Evolutionary conservation across 2,329 filamentous ascomycete genomes (phyloP).

Genomic region (Colletotrichum liaoningense): DNA sequence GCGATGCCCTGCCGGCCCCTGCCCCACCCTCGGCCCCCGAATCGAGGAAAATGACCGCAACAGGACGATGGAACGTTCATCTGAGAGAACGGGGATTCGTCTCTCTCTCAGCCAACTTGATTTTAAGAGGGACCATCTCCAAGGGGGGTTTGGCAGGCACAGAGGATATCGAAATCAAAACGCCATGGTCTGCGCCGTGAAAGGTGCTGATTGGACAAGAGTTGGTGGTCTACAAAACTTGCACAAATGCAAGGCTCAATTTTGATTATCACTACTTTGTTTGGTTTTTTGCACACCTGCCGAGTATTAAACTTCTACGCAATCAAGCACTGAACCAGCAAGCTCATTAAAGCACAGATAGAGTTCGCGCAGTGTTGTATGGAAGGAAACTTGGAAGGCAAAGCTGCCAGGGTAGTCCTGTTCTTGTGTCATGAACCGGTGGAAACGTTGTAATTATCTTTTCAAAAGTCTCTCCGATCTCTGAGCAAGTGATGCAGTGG

Average conservation of each 20-base stretch:
- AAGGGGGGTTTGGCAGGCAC: neutral
- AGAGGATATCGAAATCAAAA: constrained; percentile 2
- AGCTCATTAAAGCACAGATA: constrained; percentile 2
- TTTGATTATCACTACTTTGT: neutral
- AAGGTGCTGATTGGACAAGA: neutral
- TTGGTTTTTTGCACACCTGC: neutral
- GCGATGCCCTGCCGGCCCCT: neutral
- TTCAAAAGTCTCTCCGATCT: neutral
- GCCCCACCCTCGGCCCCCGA: neutral
- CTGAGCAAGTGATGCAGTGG: neutral
- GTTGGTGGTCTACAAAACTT: neutral
- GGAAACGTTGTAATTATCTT: neutral
- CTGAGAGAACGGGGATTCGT: neutral
- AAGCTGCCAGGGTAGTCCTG: neutral
- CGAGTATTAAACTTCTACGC: too few species aligned
- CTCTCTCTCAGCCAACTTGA: constrained; percentile 10
- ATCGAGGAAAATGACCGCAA: constrained; percentile 22
- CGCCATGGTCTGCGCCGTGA: neutral
- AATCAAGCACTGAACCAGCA: neutral
- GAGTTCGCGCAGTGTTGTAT: constrained; percentile 20
- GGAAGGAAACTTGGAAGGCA: neutral
- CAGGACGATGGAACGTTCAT: constrained; percentile 16
- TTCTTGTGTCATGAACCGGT: neutral
- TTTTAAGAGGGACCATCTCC: constrained; percentile 22
- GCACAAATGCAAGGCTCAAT: neutral